Percentiles rank a stretch among this genome's conserved stretches.
These are phyloP conservation scores for Pleurotus tuber-regium DNA, from an alignment of 768 basidiomycete genomes.

Conservation along the genomic window DNA sequence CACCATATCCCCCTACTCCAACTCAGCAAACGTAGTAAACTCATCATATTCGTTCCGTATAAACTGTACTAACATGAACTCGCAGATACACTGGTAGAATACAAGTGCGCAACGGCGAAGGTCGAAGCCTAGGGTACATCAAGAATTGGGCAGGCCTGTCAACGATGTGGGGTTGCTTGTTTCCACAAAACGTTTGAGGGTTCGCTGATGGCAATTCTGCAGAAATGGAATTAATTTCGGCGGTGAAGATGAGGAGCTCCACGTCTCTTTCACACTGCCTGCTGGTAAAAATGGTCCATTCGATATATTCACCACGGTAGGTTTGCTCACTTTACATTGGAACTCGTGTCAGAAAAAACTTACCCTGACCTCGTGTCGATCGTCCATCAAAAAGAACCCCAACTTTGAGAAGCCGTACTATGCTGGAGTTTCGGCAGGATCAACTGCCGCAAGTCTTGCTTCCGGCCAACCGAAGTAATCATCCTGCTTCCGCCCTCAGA, in stretches of 20 bases:
- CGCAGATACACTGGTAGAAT: slow-evolving; percentile 27
- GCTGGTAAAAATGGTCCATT: slow-evolving; percentile 23
- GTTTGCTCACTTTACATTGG: slow-evolving; percentile 11
- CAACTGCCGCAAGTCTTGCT: slow-evolving; percentile 3
- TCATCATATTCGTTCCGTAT: background rate
- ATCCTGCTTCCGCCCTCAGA: background rate
- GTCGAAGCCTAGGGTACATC: slow-evolving; percentile 30
- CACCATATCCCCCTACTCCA: background rate
- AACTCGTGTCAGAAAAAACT: background rate
- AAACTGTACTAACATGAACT: slow-evolving; percentile 1
- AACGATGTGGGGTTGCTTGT: slow-evolving; percentile 20
- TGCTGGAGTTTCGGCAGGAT: slow-evolving; percentile 4
- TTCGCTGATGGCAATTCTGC: background rate
- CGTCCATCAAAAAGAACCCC: slow-evolving; percentile 30
- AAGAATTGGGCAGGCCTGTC: slow-evolving; percentile 27
- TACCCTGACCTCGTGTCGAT: background rate
- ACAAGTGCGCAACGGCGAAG: slow-evolving; percentile 30
- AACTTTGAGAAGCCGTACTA: slow-evolving; percentile 26
- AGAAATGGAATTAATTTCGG: slow-evolving; percentile 8
- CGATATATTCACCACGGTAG: slow-evolving; percentile 36
- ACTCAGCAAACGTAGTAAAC: background rate
- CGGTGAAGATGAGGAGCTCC: slow-evolving; percentile 1
- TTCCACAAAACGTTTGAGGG: background rate
- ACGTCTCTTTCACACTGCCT: slow-evolving; percentile 6
- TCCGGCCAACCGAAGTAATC: slow-evolving; percentile 1